phyloP scores from a whole-genome alignment of 2,329 filamentous ascomycete species.

The Penicillium vulpinum region DNA sequence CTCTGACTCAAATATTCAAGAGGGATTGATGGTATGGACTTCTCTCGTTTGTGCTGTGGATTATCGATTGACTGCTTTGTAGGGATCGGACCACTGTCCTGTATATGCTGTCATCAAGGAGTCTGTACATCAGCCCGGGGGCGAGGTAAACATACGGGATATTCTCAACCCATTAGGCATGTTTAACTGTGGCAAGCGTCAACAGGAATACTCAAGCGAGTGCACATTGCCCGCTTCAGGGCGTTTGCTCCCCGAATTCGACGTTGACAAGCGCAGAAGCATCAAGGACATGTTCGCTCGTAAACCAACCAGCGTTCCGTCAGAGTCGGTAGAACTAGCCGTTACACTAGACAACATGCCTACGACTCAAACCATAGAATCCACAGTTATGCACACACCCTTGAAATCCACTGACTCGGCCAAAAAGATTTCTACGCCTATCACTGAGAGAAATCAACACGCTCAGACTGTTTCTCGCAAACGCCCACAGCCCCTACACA shows the following conservation, averaged over 20 bases:
- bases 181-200: constrained; percentile 66
- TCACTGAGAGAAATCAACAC: neutral
- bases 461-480: constrained; percentile 32
- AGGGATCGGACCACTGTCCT: constrained; percentile 93
- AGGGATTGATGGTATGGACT: constrained; percentile 68
- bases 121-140: constrained; percentile 53
- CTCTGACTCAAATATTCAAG: constrained; percentile 78
- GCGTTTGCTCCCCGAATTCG: constrained; percentile 80
- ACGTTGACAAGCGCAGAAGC: constrained; percentile 66
- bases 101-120: constrained; percentile 77
- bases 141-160: constrained; percentile 62
- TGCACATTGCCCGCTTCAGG: constrained; percentile 73
- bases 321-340: constrained; percentile 11
- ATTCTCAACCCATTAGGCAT: constrained; percentile 74
- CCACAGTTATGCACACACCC: neutral
- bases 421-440: neutral
- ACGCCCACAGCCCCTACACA: constrained; percentile 38
- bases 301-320: constrained; percentile 45
- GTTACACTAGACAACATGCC: neutral
- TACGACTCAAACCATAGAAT: neutral
- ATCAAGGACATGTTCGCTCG: constrained; percentile 92
- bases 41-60: neutral
- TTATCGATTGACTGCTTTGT: constrained; percentile 16
- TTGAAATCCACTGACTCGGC: neutral
- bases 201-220: constrained; percentile 65